These are phyloP conservation scores for Zymoseptoria passerinii DNA, from an alignment of 2,329 filamentous ascomycete species.

Conservation along the genomic window DNA sequence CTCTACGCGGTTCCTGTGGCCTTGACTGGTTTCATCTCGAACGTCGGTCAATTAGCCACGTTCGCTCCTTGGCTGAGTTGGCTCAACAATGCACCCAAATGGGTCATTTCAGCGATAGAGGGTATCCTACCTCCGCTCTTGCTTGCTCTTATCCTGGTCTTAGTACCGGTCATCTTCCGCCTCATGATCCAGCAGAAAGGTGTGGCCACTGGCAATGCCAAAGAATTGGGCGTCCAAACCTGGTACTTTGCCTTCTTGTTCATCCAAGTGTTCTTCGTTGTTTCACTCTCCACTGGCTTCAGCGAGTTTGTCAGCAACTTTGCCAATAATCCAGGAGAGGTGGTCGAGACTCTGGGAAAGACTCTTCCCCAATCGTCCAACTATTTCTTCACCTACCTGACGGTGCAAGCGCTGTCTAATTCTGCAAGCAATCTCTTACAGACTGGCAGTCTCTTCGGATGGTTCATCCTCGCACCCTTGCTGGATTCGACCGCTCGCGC, in stretches of 20 bases:
- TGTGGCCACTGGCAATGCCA: constrained; percentile 70
- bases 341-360: constrained; percentile 63
- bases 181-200: constrained; percentile 67
- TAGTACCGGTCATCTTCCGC: constrained; percentile 72
- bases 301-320: constrained; percentile 57
- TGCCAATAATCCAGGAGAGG: constrained; percentile 54
- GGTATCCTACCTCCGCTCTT: constrained; percentile 78
- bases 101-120: constrained; percentile 60
- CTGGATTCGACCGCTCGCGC: constrained; percentile 71
- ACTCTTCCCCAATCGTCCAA: constrained; percentile 83
- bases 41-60: constrained; percentile 62
- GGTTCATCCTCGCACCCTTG: constrained; percentile 73
- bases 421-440: constrained; percentile 85
- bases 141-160: constrained; percentile 66
- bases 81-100: constrained; percentile 53
- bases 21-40: constrained; percentile 74
- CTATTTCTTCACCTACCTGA: constrained; percentile 98
- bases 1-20: constrained; percentile 87
- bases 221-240: constrained; percentile 74
- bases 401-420: constrained; percentile 83
- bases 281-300: constrained; percentile 73
- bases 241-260: constrained; percentile 95
- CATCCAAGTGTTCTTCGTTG: constrained; percentile 85
- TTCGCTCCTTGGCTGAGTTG: constrained; percentile 62
- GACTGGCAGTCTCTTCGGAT: constrained; percentile 66